Base-by-base conservation (phyloP, 768 basidiomycete species). In the Termitomyces sp. region DNA sequence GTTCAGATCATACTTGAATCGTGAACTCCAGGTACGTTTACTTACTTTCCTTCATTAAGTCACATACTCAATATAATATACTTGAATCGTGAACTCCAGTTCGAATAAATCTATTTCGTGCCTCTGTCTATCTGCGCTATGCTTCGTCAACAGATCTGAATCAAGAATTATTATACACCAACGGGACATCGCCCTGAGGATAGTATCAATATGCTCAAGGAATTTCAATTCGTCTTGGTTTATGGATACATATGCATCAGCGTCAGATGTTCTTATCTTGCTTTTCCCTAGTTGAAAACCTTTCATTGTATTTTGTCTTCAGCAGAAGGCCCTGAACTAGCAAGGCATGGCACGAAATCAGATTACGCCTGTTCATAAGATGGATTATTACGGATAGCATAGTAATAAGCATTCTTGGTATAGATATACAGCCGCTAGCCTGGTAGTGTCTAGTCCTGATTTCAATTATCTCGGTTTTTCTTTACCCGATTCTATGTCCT, bases 171-270 rank as follows among this genome's bases (percentile, higher is more conserved):
- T 90, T 45, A 67, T 91, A 54, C 71, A 80, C 31, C 3, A 80
- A 86, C 9, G 31, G 6, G 31, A 31, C 9, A 31, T 31, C 31
- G 61, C 82, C 88, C 67, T 85, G 84, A 84, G 87, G 84, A 69
- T 90, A 87, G 88, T 82, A 85, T 59, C 81, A 82, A 57, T 87
- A 84, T 65, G 85, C 86, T 10, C 74, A 84, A 57, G 89, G 90
- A 29, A 66, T 84, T 89, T 9, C 90, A 90, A 66, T 81, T 83
- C 59, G 88, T 89, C 34, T 83, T 91, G 56, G 79, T 90, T 37
- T 77, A 86, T 65, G 86, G 85, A 31, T 81, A 79, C 63, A 82
- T 91, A n/a, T n/a, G n/a, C n/a, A 58, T 87, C 89, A 33, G 74
- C 77, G 24, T 73, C 76, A 24, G 87, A 87, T 9, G 81, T 29